A percentile compares a stretch with the other conserved stretches of the same genome.
Conservation (phyloP, 2,329 filamentous ascomycete species). For the Penicillium sp. region DNA sequence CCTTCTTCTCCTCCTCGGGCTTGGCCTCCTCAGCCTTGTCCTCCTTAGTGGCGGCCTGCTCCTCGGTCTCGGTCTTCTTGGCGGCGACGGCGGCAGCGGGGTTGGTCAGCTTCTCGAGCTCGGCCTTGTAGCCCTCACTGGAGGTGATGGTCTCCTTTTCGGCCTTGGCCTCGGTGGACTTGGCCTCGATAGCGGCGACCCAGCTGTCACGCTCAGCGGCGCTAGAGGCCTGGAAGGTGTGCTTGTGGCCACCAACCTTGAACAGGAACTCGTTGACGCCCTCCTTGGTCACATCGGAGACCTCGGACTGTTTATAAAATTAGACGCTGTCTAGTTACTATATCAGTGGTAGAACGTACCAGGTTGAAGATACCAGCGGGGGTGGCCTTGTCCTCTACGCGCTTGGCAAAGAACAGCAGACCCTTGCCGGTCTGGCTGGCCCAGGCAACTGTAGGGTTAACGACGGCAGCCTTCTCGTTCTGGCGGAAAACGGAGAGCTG, state of each 20-base stretch:
- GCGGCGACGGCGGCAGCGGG: constrained; percentile 35
- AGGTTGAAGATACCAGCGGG: constrained; percentile 80
- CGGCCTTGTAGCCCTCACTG: constrained; percentile 83
- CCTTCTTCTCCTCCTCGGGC: constrained; percentile 31
- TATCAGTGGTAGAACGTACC: constrained; percentile 50
- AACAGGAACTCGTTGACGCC: constrained; percentile 79
- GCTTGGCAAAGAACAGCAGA: constrained; percentile 85
- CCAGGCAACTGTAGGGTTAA: constrained; percentile 80
- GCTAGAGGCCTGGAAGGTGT: constrained; percentile 78
- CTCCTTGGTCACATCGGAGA: constrained; percentile 68
- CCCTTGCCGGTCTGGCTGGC: constrained; percentile 92
- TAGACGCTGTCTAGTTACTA: not conserved
- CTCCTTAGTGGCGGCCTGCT: constrained; percentile 33
- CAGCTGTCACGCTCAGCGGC: constrained; percentile 83
- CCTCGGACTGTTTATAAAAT: constrained; percentile 49
- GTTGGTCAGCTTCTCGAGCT: constrained; percentile 63
- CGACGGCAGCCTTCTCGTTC: constrained; percentile 76
- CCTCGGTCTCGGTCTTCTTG: constrained; percentile 25
- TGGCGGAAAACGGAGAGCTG: constrained; percentile 72
- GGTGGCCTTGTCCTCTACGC: constrained; percentile 70
- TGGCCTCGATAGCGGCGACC: constrained; percentile 76
- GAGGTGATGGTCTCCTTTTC: constrained; percentile 59
- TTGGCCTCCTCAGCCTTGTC: constrained; percentile 28
- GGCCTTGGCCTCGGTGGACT: constrained; percentile 67
- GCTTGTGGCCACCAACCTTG: constrained; percentile 80